Evolutionary conservation across 169 alveolate genomes (phyloP).

Genomic region (Condylostoma magnum): DNA sequence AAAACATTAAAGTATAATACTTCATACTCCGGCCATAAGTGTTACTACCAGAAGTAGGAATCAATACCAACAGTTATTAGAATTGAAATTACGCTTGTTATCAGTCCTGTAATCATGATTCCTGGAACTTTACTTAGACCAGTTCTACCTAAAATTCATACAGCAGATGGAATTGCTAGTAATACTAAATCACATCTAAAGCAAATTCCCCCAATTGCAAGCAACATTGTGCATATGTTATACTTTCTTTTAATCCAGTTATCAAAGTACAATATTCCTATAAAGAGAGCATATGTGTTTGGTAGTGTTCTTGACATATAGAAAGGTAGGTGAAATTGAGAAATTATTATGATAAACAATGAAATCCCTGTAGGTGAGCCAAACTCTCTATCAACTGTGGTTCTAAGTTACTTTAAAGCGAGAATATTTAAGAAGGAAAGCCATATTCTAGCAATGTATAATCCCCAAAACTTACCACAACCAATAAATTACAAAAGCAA

Average conservation of each 20-base stretch:
- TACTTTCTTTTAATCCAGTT: conserved; percentile 31
- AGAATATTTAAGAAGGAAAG: conserved; percentile 11
- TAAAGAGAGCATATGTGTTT: conserved; percentile 50
- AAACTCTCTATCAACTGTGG: conserved; percentile 1
- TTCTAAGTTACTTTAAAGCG: neutral
- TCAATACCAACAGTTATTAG: conserved; percentile 22
- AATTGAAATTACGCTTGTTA: neutral
- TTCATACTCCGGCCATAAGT: conserved; percentile 59
- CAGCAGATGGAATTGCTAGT: conserved; percentile 39
- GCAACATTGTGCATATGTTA: conserved; percentile 9
- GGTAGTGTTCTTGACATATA: conserved; percentile 59
- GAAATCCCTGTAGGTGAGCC: conserved; percentile 2
- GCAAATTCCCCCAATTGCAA: conserved; percentile 45
- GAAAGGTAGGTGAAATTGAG: conserved; percentile 51
- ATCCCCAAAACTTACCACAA: neutral
- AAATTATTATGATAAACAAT: neutral
- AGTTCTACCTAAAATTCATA: neutral
- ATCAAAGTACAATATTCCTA: conserved; percentile 41
- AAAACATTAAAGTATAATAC: conserved; percentile 51
- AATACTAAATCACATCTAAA: conserved; percentile 54
- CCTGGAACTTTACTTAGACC: neutral
- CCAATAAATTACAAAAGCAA: neutral
- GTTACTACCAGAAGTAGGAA: conserved; percentile 27
- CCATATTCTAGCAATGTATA: conserved; percentile 17
- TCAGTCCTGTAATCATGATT: neutral